Evolutionary conservation across 371 early-diverging fungal species (phyloP).

Genomic region (Mortierella sp.): DNA sequence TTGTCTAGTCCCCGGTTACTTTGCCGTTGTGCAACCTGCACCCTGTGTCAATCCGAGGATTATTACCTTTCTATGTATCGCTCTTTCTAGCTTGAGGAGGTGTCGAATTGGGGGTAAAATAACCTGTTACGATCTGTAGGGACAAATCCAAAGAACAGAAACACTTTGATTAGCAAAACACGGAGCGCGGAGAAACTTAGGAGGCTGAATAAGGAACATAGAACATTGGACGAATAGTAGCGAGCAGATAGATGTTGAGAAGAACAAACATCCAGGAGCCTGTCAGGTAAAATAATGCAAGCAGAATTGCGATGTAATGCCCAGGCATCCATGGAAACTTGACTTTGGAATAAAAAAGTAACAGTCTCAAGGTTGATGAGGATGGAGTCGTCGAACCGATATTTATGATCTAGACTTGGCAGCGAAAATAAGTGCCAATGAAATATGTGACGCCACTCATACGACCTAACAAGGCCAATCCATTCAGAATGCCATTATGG

Average conservation of each 20-base stretch:
- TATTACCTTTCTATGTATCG: not conserved
- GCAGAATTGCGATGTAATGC: no score
- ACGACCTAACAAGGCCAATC: no score
- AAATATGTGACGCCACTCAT: no score
- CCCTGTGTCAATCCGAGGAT: not conserved
- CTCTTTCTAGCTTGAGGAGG: not conserved
- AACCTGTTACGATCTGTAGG: not conserved
- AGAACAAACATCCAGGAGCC: not conserved
- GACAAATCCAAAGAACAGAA: not conserved
- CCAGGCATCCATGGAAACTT: no score
- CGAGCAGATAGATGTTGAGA: not conserved
- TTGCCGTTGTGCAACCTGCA: not conserved
- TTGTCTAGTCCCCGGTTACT: no score
- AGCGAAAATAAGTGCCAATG: no score
- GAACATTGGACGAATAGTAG: not conserved
- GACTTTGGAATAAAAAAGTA: no score
- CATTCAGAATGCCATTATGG: no score
- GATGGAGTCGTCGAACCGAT: no score
- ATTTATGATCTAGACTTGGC: no score
- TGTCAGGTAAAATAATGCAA: not conserved
- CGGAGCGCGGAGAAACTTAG: constrained; percentile 6
- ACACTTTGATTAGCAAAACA: constrained; percentile 18
- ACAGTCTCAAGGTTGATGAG: no score
- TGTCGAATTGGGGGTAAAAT: not conserved
- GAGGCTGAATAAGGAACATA: not conserved